Conservation (phyloP, 129 eudicot species). For the Chrysanthemum makinoi region DNA sequence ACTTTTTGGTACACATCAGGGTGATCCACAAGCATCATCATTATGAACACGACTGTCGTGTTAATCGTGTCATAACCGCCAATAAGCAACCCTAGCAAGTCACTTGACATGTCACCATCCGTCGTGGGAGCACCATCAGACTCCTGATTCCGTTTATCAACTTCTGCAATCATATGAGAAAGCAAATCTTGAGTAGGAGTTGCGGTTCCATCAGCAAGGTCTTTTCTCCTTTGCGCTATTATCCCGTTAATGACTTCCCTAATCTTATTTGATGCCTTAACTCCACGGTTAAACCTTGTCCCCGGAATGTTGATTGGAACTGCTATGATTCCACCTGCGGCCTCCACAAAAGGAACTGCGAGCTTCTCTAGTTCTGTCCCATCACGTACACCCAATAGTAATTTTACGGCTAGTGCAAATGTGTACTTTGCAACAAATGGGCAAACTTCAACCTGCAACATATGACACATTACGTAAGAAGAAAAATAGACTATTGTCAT, state of each 20-base stretch:
- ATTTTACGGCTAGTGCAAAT: constrained; percentile 39
- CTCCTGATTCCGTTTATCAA: constrained; percentile 31
- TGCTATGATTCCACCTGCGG: constrained; percentile 44
- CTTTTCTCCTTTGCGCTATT: constrained; percentile 37
- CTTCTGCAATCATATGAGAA: constrained; percentile 39
- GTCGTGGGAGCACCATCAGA: constrained; percentile 28
- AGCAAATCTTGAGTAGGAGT: constrained; percentile 34
- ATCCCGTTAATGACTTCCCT: constrained; percentile 33
- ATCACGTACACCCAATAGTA: constrained; percentile 38
- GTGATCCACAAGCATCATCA: constrained; percentile 43
- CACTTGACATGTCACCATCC: constrained; percentile 39
- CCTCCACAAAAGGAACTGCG: constrained; percentile 37
- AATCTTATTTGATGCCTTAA: constrained; percentile 36
- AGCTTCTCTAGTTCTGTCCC: constrained; percentile 38
- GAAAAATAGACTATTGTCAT: no score
- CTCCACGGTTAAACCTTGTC: constrained; percentile 42
- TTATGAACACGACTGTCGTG: constrained; percentile 42
- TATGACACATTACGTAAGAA: no score
- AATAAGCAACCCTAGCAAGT: constrained; percentile 36
- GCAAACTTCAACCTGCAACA: constrained; percentile 36
- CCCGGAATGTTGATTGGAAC: constrained; percentile 41
- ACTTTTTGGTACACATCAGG: constrained; percentile 39
- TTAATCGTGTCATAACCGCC: constrained; percentile 46
- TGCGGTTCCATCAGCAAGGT: constrained; percentile 35
- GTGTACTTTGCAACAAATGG: constrained; percentile 49